These are phyloP conservation scores for Russula compacta DNA, from an alignment of 768 basidiomycete genomes.

Conservation along the genomic window DNA sequence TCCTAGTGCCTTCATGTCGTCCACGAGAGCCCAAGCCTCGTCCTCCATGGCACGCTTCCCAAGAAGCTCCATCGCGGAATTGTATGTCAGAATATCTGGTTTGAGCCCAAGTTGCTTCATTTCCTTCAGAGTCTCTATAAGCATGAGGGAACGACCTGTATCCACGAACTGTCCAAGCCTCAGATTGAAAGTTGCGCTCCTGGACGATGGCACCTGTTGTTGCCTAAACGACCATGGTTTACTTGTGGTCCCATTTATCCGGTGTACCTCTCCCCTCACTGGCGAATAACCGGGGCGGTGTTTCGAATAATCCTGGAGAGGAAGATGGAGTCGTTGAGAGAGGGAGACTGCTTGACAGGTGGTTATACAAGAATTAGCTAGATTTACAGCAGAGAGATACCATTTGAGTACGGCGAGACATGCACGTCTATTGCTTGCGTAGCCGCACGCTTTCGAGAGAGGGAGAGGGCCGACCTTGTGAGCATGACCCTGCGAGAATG, in stretches of 20 bases:
- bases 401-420: constrained; percentile 1
- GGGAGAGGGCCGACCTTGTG: constrained; percentile 12
- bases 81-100: constrained; percentile 19
- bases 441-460: constrained; percentile 5
- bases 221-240: constrained; percentile 3
- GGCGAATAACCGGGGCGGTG: not conserved
- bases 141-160: not conserved
- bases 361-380: not conserved
- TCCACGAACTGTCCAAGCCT: constrained; percentile 7
- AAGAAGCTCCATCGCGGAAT: constrained; percentile 30
- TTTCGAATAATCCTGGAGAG: constrained; percentile 4
- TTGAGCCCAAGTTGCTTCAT: constrained; percentile 12
- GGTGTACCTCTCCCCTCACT: not conserved
- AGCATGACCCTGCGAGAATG: constrained; percentile 5
- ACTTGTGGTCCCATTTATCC: not conserved
- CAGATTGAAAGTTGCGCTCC: constrained; percentile 6
- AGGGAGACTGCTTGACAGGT: not conserved
- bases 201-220: not conserved
- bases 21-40: constrained; percentile 37
- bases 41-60: constrained; percentile 31
- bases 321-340: not conserved
- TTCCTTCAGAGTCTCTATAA: constrained; percentile 6
- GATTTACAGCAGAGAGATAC: not conserved
- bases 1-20: constrained; percentile 48
- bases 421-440: not conserved